Base-by-base conservation (phyloP, 768 basidiomycete species). In the Udeniomyces megalosporus region DNA sequence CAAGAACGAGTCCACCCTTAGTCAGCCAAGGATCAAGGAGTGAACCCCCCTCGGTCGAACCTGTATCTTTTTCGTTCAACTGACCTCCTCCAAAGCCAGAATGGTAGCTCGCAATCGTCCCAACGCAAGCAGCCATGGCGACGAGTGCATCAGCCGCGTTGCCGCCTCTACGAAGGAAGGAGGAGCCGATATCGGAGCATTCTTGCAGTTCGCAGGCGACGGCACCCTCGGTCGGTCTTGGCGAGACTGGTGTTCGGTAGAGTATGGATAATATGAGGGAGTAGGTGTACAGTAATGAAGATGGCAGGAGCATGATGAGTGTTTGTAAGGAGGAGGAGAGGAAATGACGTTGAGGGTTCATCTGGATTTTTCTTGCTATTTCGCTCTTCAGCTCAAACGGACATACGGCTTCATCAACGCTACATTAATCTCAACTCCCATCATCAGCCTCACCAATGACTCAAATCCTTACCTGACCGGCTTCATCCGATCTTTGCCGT, bases 81-180 rank as follows among this genome's bases (percentile, higher is more conserved):
- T 47, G 28, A 57, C 55, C 55, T 50, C 62, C 62, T n/a, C 62
- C 63, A 6, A 65, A 35, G 0, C 63, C 63, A 38, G 44, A 48
- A 22, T 65, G 63, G 52, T 65, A 65, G 0, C 29, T 38, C 2
- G 63, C 63, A 4, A 65, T 56, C 14, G 47, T 50, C 3, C 63
- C 63, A n/a, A 59, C 58, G 53, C 35, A 58, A 5, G 48, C 57
- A 34, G 20, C 24, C 63, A 60, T 65, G 22, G 51, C 63, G 22
- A 65, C 52, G 32, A 60, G 26, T 0, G 58, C 58, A 55, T 65
- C 63, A 4, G 63, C 63, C 15, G 63, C 63, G 35, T 54, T 65
- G 1, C 63, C 63, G n/a, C 63, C 63, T n/a, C 44, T 53, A 3
- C 2, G 11, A 0, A 65, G 51, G 15, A 65, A 38, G 4, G 15